Evolutionary conservation across 2,329 filamentous ascomycete genomes (phyloP), one percentile per base, ranked within the genome.

Genomic region (Aspergillus caelatus): DNA sequence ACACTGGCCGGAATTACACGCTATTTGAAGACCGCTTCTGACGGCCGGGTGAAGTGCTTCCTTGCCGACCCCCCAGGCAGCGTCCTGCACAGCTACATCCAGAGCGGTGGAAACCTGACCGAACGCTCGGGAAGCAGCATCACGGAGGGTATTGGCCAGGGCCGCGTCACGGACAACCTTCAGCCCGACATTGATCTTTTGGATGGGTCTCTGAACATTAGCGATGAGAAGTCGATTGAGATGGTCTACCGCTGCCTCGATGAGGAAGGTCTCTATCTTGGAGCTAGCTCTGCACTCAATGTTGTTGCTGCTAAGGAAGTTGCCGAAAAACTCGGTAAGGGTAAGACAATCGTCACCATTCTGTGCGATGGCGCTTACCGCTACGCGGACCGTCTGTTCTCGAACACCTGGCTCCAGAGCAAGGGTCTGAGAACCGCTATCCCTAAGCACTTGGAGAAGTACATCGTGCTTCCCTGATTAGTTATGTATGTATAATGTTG

Each of bases 221-320:
- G 88, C 65, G 95, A 99, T 76, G 93, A 95, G 82, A 94, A 96
- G 86, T 96, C 89, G 73, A 94, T 99, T 70, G 92, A 92, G 80
- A 98, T 97, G 95, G 93, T 99, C 52, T 99, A 98, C 82, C 85
- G 94, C 68, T 97, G 94, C 75, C 83, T 99, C 67, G 94, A 98
- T 73, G 93, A 98, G 80, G 95, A 99, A 77, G 95, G 95, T 2
- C 81, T 99, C 58, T 99, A 99, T 78, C 85, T 99, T 2, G 95
- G 95, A 66, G 95, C 95, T 43, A 97, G 93, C 81, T 96, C 92
- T 28, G 91, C 92, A 63, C 83, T 99, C 73, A 99, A 99, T 76
- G 95, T 99, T 16, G 95, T 94, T 8, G 95, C 95, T 1, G 95
- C 95, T 19, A 93, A 94, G 81, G 92, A 98, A 80, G 90, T 97